Percentiles rank a stretch among this genome's conserved stretches.
These are phyloP conservation scores for Pelargonium myrrhifolium DNA, from an alignment of 441 rosid species.

Conservation along the genomic window DNA sequence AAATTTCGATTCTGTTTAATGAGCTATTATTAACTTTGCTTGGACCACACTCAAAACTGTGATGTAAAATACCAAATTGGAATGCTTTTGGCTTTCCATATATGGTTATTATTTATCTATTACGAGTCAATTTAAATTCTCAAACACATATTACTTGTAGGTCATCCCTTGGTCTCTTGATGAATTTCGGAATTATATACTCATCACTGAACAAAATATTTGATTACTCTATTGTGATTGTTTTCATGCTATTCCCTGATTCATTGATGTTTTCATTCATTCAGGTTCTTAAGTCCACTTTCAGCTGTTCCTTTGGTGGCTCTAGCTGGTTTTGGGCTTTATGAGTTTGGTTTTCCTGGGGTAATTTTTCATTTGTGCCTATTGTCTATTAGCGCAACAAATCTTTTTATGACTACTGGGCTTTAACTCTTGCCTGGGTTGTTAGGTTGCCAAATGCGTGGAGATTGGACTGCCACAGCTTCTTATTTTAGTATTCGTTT, in stretches of 20 bases:
- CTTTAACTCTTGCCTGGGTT: conserved; percentile 22
- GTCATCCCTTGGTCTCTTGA: no score
- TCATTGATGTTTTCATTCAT: conserved; percentile 9
- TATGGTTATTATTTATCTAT: no score
- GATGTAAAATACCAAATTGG: no score
- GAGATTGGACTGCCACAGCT: conserved; percentile 93
- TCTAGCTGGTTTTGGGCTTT: conserved; percentile 84
- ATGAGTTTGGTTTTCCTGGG: conserved; percentile 87
- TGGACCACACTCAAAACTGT: no score
- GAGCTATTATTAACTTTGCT: neutral
- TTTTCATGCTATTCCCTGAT: neutral
- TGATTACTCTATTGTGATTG: neutral
- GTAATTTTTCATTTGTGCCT: conserved; percentile 32
- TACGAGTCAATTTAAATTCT: neutral
- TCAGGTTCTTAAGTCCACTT: conserved; percentile 85
- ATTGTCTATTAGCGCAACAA: neutral
- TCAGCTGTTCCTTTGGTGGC: conserved; percentile 78
- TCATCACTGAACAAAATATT: no score
- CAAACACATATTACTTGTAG: neutral
- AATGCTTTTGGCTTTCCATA: no score
- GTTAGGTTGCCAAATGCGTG: conserved; percentile 84
- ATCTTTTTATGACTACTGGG: conserved; percentile 6
- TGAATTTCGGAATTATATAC: no score
- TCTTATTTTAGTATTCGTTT: conserved; percentile 60
- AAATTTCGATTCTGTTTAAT: neutral